These are phyloP conservation scores for Drechslerella coelobrocha DNA, from an alignment of 2,329 filamentous ascomycete genomes.

Conservation along the genomic window DNA sequence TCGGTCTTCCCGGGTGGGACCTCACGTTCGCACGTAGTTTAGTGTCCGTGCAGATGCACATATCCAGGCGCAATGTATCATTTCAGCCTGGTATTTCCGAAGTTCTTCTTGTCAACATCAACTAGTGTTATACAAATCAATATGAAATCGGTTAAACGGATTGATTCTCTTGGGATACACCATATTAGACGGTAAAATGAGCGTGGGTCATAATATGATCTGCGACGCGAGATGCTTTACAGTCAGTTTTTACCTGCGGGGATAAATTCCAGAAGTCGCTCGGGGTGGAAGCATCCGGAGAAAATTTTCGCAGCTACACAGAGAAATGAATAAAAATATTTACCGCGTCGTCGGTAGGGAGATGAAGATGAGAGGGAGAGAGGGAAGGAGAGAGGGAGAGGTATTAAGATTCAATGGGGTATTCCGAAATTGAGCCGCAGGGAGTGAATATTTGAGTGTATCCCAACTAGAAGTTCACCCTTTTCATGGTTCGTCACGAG, in stretches of 20 bases:
- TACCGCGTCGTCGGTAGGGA: background rate
- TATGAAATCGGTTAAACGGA: slow-evolving; percentile 41
- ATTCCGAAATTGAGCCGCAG: slow-evolving; percentile 51
- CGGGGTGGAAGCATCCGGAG: slow-evolving; percentile 10
- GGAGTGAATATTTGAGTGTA: slow-evolving; percentile 25
- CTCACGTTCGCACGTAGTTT: background rate
- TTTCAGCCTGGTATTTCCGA: slow-evolving; percentile 12
- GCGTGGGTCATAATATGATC: slow-evolving; percentile 10
- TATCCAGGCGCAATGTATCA: slow-evolving; percentile 59
- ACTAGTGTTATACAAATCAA: slow-evolving; percentile 6
- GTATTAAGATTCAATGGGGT: slow-evolving; percentile 24
- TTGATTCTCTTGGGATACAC: slow-evolving; percentile 4
- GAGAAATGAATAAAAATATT: background rate
- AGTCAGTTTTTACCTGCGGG: slow-evolving; percentile 26
- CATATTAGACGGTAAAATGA: slow-evolving; percentile 8
- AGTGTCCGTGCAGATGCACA: slow-evolving; percentile 62
- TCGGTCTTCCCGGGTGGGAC: slow-evolving; percentile 28
- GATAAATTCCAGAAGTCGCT: slow-evolving; percentile 14
- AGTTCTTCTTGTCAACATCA: slow-evolving; percentile 15
- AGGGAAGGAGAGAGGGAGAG: slow-evolving; percentile 13
- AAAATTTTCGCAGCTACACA: background rate
- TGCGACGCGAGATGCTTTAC: slow-evolving; percentile 10
- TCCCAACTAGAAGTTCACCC: slow-evolving; percentile 17
- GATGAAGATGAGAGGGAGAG: slow-evolving; percentile 12
- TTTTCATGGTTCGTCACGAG: slow-evolving; percentile 21